Conservation (phyloP, 306 rosid species). For the Sechiopsis laciniata region DNA sequence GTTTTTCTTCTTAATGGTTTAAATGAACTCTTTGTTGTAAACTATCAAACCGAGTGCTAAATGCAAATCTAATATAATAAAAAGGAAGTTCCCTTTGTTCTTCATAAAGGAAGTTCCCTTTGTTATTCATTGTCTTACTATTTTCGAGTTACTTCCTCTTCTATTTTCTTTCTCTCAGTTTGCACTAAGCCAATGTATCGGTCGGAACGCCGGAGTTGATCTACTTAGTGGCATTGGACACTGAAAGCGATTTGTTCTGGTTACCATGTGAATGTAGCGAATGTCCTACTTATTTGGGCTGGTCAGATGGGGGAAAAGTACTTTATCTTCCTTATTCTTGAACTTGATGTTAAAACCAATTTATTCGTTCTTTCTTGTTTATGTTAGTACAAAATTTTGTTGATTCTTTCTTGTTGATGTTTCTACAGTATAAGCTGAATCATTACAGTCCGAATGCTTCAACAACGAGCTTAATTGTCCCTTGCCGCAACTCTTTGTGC, state of each 20-base stretch:
- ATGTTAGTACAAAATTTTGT: too few relatives aligned
- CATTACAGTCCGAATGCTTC: conserved; percentile 59
- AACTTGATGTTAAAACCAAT: too few relatives aligned
- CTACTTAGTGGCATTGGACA: conserved; percentile 86
- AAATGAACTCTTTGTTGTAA: too few relatives aligned
- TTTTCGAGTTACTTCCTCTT: too few relatives aligned
- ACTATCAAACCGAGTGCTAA: too few relatives aligned
- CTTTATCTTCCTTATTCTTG: too few relatives aligned
- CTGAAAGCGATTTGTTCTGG: conserved; percentile 94
- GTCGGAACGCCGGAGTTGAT: conserved; percentile 76
- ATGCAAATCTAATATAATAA: too few relatives aligned
- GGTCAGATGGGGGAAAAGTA: conserved; percentile 40
- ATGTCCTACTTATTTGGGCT: conserved; percentile 32
- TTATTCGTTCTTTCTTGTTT: neutral
- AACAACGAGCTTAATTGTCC: conserved; percentile 51
- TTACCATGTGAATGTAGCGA: conserved; percentile 77
- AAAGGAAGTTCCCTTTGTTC: too few relatives aligned
- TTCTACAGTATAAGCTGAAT: conserved; percentile 27
- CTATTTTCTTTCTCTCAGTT: neutral
- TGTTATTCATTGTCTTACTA: neutral
- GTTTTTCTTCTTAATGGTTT: too few relatives aligned
- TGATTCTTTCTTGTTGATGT: neutral
- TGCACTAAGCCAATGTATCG: conserved; percentile 48
- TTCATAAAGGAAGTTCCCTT: neutral
- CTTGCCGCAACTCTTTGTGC: conserved; percentile 65